Evolutionary conservation across 78 protist species (phyloP), one percentile per base, ranked within the genome.

Genomic region (Protostelium mycophagum): DNA sequence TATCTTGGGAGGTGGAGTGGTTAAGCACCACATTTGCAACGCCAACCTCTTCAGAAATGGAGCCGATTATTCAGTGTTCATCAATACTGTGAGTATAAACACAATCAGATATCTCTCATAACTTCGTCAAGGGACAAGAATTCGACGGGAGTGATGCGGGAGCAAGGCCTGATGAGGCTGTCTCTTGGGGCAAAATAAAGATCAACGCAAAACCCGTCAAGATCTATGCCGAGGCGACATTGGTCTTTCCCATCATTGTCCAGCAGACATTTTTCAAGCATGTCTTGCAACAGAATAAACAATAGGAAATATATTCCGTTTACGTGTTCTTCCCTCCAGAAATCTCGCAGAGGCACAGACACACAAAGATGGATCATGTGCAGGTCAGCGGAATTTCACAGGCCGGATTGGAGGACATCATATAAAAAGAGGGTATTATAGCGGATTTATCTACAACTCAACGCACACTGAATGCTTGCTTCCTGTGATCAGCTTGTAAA

Each of bases 1-100:
- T 91, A 98, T 99, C 86, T 88, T 98, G 10, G 99, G 99, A 38
- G 99, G 99, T 38, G 99, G 99, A 25, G 96, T 99, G 0, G 92
- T 99, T 89, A 99, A 99, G 93, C 99, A 99, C 87, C 99, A 99
- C 96, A 99, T 99, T 38, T 97, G 97, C 94, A 99, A 99, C 85
- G 99, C 99, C 31, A 99, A 99, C 88, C 94, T 99, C 51, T 98
- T 99, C 99, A 93, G 99, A 38, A 99, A 99, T 88, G 99, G 99
- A 25, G 99, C 99, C 10, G 99, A 99, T 63, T 97, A 37, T 38
- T 29, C 98, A 25, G 98, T 97, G 38, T 96, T 92, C 39, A 87
- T 99, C 87, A 98, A 98, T 93, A 98, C 99, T 1, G 98, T 92
- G 0, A 89, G 23, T 0, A 31, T 38, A 89, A 35, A 83, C 34